Base-by-base conservation (phyloP, 768 basidiomycete genomes). In the Hortiboletus campestris region DNA sequence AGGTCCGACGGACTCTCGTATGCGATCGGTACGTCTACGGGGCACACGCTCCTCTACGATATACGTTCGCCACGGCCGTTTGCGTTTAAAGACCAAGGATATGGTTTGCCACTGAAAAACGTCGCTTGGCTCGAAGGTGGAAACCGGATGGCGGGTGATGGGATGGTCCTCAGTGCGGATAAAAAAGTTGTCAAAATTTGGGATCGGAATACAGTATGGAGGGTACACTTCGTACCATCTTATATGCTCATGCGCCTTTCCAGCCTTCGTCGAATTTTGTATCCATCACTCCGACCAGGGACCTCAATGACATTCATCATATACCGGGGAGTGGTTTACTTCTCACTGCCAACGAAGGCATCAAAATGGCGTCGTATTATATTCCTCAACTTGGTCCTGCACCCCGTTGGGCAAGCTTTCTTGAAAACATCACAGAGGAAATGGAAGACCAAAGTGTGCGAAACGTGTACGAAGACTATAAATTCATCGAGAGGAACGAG, bases 391-490 rank as follows among this genome's bases (percentile, higher is more conserved):
- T 99, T 13, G 97, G 97, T 0, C 94, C 95, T 3, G 97, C 97
- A 11, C 96, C 97, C 6, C 84, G 85, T 61, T 99, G 97, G 97
- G 93, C 92, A 35, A 88, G 88, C 66, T 99, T 99, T 85, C 84
- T 99, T 55, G 97, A 99, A 74, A 93, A 94, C 64, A 90, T 99
- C 67, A 98, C 97, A 0, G 97, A 99, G 72, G 97, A 99, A 68
- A 88, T 98, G 87, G 96, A 98, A 67, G 93, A 93, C 67, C 87
- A 89, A 66, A 85, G 81, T 10, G 80, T 79, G 35, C 86, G 84
- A 52, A 86, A 82, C 28, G 83, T 89, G 6, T 99, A 98, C 70
- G 89, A 95, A 70, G 97, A 98, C 75, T 98, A 86, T 84, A 99
- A 99, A 73, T 99, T 98, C 67, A 82, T 99, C 52, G 93, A 94